These are phyloP conservation scores for Brettanomyces bruxellensis DNA, from an alignment of 805 yeast species.

Conservation along the genomic window DNA sequence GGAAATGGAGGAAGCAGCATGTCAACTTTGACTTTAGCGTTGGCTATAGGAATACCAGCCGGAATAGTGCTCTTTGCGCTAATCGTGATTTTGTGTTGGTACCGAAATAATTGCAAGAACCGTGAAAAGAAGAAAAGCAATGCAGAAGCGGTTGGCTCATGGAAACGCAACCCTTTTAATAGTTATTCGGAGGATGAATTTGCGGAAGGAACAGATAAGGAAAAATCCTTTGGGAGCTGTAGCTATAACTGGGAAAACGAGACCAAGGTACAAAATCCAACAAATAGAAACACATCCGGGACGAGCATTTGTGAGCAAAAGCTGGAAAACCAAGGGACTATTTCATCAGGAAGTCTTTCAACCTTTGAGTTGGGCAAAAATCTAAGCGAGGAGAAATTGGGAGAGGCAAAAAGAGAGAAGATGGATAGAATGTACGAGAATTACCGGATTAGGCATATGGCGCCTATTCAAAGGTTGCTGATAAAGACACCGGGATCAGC, in stretches of 20 bases:
- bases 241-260: neutral
- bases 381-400: neutral
- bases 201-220: neutral
- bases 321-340: neutral
- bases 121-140: no score
- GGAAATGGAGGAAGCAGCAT: no score
- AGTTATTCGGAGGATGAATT: no score
- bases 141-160: no score
- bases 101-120: no score
- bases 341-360: neutral
- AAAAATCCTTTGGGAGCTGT: neutral
- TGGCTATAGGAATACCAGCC: neutral
- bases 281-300: neutral
- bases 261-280: neutral
- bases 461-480: slow-evolving; percentile 15
- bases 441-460: slow-evolving; percentile 6
- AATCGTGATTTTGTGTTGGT: no score
- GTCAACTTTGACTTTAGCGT: neutral
- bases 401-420: neutral
- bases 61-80: slow-evolving; percentile 1
- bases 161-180: no score
- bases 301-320: neutral
- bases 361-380: neutral
- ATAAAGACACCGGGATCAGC: slow-evolving; percentile 12
- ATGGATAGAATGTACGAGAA: neutral